These are phyloP conservation scores for Paecilomyces niveus DNA, from an alignment of 2,329 filamentous ascomycete genomes.

Conservation along the genomic window DNA sequence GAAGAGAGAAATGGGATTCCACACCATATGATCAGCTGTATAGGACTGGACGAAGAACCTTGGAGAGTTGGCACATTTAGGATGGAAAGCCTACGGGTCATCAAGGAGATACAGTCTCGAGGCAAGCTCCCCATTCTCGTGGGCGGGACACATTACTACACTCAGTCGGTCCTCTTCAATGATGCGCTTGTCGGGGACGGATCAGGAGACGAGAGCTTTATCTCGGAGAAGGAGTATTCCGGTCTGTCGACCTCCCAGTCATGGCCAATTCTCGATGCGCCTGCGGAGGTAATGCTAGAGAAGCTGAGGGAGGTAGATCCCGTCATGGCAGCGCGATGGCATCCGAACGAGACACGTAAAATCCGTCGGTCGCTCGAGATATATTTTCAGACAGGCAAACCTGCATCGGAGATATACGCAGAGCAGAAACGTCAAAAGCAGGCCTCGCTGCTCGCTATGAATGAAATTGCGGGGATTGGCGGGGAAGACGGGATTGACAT, in stretches of 20 bases:
- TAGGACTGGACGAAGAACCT: slow-evolving; percentile 66
- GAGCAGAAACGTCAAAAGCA: slow-evolving; percentile 53
- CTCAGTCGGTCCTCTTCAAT: slow-evolving; percentile 78
- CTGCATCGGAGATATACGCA: slow-evolving; percentile 78
- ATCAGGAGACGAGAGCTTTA: slow-evolving; percentile 13
- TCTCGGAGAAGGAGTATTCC: slow-evolving; percentile 12
- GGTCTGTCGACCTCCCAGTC: slow-evolving; percentile 26
- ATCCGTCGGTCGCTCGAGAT: slow-evolving; percentile 88
- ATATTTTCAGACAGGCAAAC: slow-evolving; percentile 71
- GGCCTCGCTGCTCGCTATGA: slow-evolving; percentile 1
- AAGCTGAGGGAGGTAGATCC: slow-evolving; percentile 78
- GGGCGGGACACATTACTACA: slow-evolving; percentile 93
- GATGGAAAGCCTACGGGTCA: slow-evolving; percentile 58
- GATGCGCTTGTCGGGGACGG: slow-evolving; percentile 52
- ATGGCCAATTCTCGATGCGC: slow-evolving; percentile 64
- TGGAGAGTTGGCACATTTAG: slow-evolving; percentile 81
- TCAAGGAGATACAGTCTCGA: slow-evolving; percentile 69
- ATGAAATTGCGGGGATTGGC: slow-evolving; percentile 15
- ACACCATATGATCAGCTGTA: slow-evolving; percentile 79
- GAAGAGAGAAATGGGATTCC: slow-evolving; percentile 72
- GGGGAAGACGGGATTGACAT: not conserved
- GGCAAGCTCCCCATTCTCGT: slow-evolving; percentile 84
- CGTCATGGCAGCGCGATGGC: slow-evolving; percentile 83
- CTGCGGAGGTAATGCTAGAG: slow-evolving; percentile 64
- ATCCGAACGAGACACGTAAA: slow-evolving; percentile 85